These are phyloP conservation scores for Knoxdaviesia capensis DNA, from an alignment of 2,329 filamentous ascomycete genomes.

Conservation along the genomic window DNA sequence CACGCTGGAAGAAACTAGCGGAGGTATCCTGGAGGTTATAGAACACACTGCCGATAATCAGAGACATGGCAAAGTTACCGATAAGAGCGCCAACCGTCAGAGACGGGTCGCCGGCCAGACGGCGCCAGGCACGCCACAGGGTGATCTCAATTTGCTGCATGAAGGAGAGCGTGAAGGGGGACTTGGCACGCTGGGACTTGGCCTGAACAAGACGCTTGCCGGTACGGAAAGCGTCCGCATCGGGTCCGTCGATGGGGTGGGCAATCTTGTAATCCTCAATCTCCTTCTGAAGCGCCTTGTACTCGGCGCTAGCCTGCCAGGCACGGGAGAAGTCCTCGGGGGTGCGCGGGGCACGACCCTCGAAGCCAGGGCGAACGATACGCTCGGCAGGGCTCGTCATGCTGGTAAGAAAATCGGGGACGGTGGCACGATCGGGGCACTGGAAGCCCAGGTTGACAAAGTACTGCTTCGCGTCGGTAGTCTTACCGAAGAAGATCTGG, in stretches of 20 bases:
- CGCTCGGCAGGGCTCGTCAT: conserved; percentile 42
- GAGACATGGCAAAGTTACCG: conserved; percentile 54
- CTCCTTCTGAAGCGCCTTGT: conserved; percentile 20
- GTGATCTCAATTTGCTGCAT: conserved; percentile 59
- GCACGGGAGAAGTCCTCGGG: conserved; percentile 39
- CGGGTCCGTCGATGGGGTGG: conserved; percentile 33
- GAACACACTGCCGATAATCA: conserved; percentile 66
- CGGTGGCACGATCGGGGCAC: conserved; percentile 45
- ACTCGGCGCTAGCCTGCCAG: conserved; percentile 35
- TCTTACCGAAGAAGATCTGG: conserved; percentile 42
- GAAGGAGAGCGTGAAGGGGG: conserved; percentile 69
- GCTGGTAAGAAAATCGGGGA: conserved; percentile 52
- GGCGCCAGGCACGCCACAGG: conserved; percentile 59
- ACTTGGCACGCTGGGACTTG: conserved; percentile 40
- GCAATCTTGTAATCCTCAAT: conserved; percentile 28
- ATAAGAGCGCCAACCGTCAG: conserved; percentile 48
- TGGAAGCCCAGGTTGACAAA: conserved; percentile 48
- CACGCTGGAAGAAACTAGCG: conserved; percentile 56
- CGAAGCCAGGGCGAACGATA: conserved; percentile 31
- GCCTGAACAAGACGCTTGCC: conserved; percentile 33
- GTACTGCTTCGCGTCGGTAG: conserved; percentile 39
- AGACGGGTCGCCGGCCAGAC: conserved; percentile 57
- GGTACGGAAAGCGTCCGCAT: conserved; percentile 35
- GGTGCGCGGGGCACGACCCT: conserved; percentile 34
- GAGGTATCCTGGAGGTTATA: conserved; percentile 51